Evolutionary conservation across 78 protist species (phyloP).

Genomic region (Dictyostelium capitatum): DNA sequence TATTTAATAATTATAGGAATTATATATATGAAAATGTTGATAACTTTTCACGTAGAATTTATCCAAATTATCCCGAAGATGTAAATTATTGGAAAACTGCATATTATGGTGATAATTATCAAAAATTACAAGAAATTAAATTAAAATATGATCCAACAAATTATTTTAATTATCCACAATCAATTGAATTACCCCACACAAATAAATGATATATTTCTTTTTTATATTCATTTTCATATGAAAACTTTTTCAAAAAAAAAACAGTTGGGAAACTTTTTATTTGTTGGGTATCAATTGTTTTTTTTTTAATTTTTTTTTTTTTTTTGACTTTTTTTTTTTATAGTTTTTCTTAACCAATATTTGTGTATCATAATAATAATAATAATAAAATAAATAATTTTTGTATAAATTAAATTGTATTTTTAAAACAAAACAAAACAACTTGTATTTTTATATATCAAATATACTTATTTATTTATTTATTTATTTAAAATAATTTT

Average conservation of each 20-base stretch:
- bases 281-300: too few relatives aligned
- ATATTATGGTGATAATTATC: not conserved
- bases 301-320: too few relatives aligned
- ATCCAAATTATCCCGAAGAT: not conserved
- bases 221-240: not conserved
- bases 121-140: not conserved
- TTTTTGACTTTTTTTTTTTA: too few relatives aligned
- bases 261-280: not conserved
- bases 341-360: too few relatives aligned
- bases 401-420: too few relatives aligned
- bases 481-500: too few relatives aligned
- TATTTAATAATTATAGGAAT: not conserved
- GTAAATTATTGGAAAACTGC: not conserved
- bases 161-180: not conserved
- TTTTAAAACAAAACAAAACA: too few relatives aligned
- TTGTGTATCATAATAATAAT: too few relatives aligned
- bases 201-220: not conserved
- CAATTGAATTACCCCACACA: not conserved
- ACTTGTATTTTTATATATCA: too few relatives aligned
- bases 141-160: slow-evolving; percentile 11
- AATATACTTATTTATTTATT: too few relatives aligned
- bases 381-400: too few relatives aligned
- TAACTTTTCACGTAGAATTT: not conserved
- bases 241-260: not conserved
- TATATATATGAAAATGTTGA: not conserved